Base-by-base conservation (phyloP, 352 stramenopile genomes). In the Albugo laibachii region DNA sequence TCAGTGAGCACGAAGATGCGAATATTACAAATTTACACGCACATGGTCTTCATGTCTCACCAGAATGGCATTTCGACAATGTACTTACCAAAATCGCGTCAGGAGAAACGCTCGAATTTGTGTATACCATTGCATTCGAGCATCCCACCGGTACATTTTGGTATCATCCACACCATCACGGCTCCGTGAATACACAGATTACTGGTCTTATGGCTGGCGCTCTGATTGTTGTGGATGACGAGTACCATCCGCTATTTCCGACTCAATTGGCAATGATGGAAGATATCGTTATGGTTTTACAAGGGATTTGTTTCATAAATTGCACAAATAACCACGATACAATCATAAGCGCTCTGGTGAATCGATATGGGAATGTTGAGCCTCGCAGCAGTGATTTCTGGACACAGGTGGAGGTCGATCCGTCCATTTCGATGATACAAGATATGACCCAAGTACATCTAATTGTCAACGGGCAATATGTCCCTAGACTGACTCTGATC, bases 141-240 rank as follows among this genome's bases (percentile, higher is more conserved):
- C 74, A 87, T 50, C 71, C 74, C 12, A 48, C 67, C 6, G 74
- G 74, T 12, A 83, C 74, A 44, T 87, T 83, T 47, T 87, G 74
- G 74, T 87, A 87, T 48, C 74, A 87, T 47, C 69, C 74, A 13
- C 74, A 87, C 53, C 55, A 63, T 36, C 71, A 84, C 45, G 71
- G 71, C n/a, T 63, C 80, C 46, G 59, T 80, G 21, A 87, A 87
- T 47, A 72, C 74, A 20, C 74, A 87, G 45, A 53, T 87, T 2
- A 66, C 67, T 31, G 74, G 74, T 13, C 66, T 87, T 54, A 80
- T 87, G 69, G 71, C 74, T 41, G 74, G 74, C 1, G 54, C 66
- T 18, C 50, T 87, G 11, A 63, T 84, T 45, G 66, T 87, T 11
- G 65, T 59, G 1, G 74, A 87, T 48, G 64, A 82, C 53, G 24